These are phyloP conservation scores for Coemansia sp. DNA, from an alignment of 192 early-diverging fungal genomes.

Conservation along the genomic window DNA sequence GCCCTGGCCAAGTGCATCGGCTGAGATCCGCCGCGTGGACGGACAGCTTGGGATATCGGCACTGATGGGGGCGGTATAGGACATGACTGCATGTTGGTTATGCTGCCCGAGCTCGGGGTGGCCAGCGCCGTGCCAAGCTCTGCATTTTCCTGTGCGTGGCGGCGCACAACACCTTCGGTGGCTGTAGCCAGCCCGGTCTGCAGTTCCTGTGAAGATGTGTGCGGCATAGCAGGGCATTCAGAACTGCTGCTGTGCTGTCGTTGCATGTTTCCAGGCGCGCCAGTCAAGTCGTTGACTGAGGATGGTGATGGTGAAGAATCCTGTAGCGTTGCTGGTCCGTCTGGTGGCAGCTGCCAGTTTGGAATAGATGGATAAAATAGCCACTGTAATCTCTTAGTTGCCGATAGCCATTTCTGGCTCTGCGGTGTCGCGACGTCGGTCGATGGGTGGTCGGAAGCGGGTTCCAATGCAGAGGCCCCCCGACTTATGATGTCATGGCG, in stretches of 20 bases:
- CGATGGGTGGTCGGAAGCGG: background rate
- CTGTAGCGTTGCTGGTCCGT: slow-evolving; percentile 14
- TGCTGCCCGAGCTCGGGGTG: slow-evolving; percentile 7
- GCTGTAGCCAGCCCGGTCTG: background rate
- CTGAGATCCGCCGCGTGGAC: slow-evolving; percentile 50
- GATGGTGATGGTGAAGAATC: slow-evolving; percentile 20
- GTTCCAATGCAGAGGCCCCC: background rate
- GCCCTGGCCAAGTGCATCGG: slow-evolving; percentile 43
- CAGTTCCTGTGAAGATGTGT: background rate
- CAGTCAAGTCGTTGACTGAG: slow-evolving; percentile 1
- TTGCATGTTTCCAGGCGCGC: background rate
- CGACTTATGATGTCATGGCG: background rate
- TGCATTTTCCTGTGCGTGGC: background rate
- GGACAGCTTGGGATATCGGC: slow-evolving; percentile 13
- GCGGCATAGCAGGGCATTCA: background rate
- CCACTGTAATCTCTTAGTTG: background rate
- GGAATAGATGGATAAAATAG: slow-evolving; percentile 36
- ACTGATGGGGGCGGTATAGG: slow-evolving; percentile 6
- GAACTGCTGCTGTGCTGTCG: background rate
- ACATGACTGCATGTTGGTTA: slow-evolving; percentile 5
- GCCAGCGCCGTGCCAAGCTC: slow-evolving; percentile 7
- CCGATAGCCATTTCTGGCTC: slow-evolving; percentile 7
- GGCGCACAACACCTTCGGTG: background rate
- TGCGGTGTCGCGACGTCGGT: slow-evolving; percentile 3
- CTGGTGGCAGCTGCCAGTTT: slow-evolving; percentile 40